A percentile compares a stretch with the other conserved stretches of the same genome.
These are phyloP conservation scores for Corchorus olitorius DNA, from an alignment of 345 rosid species.

Conservation along the genomic window DNA sequence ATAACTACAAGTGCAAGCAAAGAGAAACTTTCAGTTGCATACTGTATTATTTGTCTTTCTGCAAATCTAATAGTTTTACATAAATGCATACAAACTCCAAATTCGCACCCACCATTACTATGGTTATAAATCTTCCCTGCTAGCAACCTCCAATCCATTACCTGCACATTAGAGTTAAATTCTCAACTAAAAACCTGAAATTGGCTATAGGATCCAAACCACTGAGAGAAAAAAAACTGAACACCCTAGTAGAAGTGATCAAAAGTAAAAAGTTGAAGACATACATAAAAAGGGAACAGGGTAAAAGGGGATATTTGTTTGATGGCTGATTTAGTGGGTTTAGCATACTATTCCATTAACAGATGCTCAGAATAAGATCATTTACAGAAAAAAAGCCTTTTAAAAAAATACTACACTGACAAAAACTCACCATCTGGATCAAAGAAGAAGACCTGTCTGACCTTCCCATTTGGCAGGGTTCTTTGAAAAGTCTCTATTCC, in stretches of 20 bases:
- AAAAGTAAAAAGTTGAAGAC: too few relatives aligned
- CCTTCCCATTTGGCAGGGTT: conserved; percentile 64
- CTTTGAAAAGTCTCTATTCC: conserved; percentile 73
- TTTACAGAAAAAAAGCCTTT: not conserved
- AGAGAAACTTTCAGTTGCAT: not conserved
- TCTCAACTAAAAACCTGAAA: conserved; percentile 1
- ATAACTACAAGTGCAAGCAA: too few relatives aligned
- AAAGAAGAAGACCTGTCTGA: conserved; percentile 90
- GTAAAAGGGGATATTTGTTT: too few relatives aligned
- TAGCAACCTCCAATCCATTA: conserved; percentile 88
- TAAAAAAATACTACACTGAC: not conserved
- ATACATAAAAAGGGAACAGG: too few relatives aligned
- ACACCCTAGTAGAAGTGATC: not conserved
- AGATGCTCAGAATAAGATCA: not conserved
- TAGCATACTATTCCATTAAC: too few relatives aligned
- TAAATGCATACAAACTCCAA: not conserved
- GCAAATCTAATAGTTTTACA: not conserved
- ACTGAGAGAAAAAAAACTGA: not conserved
- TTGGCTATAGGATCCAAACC: not conserved
- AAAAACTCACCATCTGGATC: conserved; percentile 83
- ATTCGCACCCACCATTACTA: not conserved
- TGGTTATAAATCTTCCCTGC: conserved; percentile 47
- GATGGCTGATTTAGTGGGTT: too few relatives aligned
- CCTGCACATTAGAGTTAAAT: conserved; percentile 46
- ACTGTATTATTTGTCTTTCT: not conserved